Base-by-base conservation (phyloP, 2,329 filamentous ascomycete species). In the Clarireedia monteithiana region DNA sequence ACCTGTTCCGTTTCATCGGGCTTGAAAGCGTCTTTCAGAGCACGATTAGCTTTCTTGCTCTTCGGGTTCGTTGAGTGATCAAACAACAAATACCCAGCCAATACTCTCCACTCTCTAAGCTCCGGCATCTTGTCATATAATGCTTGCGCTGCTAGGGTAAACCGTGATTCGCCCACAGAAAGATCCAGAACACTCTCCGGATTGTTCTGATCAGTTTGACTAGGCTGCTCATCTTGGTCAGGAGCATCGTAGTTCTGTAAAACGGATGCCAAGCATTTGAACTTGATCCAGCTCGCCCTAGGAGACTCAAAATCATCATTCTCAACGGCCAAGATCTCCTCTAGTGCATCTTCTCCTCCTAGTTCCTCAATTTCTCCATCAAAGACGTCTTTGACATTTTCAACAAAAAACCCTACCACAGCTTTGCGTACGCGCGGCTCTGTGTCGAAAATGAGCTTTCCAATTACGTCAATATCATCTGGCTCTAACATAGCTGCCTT, bases 41-140 rank as follows among this genome's bases (percentile, higher is more conserved):
- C 62, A n/a, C 58, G 80, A 26, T 81, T 78, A 5, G 92, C 84
- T 44, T 86, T 88, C 63, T 89, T 59, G 58, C 84, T 81, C 27
- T 80, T 84, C 74, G 72, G 68, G 60, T 73, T 80, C 14, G 78
- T 73, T 55, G 91, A 94, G 70, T 97, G 91, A 66, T 99, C 94
- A 68, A 89, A 95, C 2, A 99, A 77, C 6, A 99, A 79, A 70
- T 96, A 99, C 15, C 91, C 91, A 26, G 91, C 87, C 56, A 99
- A 73, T 4, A 88, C 80, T 67, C 95, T 89, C 94, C 94, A 99
- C 56, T 91, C 84, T 62, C 84, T 82, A 30, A 96, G 79, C 64
- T 94, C 89, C 0, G 83, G 77, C 58, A 96, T 81, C 63, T 87
- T 86, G 60, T 94, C 88, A 65, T 89, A 95, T 4, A 97, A 78